phyloP scores from a whole-genome alignment of 2,329 filamentous ascomycete species.

The Pyrenophora graminea region DNA sequence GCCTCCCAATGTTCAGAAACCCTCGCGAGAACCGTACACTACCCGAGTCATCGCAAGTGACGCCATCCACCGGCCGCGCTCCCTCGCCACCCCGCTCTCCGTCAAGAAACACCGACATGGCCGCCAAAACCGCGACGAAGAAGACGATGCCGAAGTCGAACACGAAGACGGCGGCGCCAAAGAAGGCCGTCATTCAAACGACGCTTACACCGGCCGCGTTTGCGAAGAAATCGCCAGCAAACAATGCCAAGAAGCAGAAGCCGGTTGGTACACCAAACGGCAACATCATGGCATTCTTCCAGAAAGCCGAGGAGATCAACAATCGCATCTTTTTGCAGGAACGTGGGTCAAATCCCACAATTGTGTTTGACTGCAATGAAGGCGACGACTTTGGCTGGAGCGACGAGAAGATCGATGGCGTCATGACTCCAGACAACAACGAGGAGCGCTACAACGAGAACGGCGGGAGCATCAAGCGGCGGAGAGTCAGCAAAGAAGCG shows the following conservation, averaged over 20 bases:
- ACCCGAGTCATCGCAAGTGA: constrained; percentile 39
- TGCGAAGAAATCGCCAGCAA: constrained; percentile 40
- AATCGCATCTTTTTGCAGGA: constrained; percentile 45
- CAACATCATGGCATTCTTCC: constrained; percentile 60
- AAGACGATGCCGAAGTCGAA: constrained; percentile 23
- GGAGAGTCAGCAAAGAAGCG: constrained; percentile 42
- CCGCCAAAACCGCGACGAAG: constrained; percentile 29
- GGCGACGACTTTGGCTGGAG: constrained; percentile 40
- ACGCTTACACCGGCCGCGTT: constrained; percentile 40
- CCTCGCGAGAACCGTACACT: constrained; percentile 53
- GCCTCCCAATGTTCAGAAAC: constrained; percentile 57
- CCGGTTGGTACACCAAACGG: constrained; percentile 51
- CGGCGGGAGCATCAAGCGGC: constrained; percentile 49
- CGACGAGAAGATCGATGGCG: constrained; percentile 28
- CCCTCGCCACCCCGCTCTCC: constrained; percentile 55
- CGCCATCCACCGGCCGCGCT: constrained; percentile 56
- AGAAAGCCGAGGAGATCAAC: constrained; percentile 53
- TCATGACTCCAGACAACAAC: constrained; percentile 22
- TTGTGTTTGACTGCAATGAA: constrained; percentile 23
- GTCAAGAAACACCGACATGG: constrained; percentile 23
- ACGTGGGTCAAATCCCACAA: constrained; percentile 24
- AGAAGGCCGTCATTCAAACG: constrained; percentile 37
- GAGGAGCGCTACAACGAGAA: constrained; percentile 51
- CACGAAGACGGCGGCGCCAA: constrained; percentile 18
- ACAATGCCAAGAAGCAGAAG: constrained; percentile 44